Evolutionary conservation across 2,329 filamentous ascomycete species (phyloP).

Genomic region (Diplodia scrobiculata): DNA sequence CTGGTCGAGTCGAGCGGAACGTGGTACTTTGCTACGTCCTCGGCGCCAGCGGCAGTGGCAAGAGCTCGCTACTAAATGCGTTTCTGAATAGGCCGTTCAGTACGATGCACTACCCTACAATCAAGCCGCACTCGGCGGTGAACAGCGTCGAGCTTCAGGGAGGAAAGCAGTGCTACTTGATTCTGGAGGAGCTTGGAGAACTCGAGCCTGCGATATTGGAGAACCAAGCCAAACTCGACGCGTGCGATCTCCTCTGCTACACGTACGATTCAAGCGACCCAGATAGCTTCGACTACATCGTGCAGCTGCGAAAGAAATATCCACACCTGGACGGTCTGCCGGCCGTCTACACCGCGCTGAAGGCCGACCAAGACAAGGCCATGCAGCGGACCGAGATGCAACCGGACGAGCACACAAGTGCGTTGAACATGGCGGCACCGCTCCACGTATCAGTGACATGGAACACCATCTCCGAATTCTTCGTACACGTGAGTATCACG

Average conservation of each 20-base stretch:
- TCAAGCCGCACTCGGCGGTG: constrained; percentile 88
- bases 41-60: constrained; percentile 81
- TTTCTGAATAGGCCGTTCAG: constrained; percentile 89
- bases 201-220: constrained; percentile 93
- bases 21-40: constrained; percentile 93
- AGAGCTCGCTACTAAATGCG: constrained; percentile 85
- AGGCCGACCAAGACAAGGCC: constrained; percentile 93
- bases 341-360: constrained; percentile 87
- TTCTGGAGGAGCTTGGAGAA: constrained; percentile 91
- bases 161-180: constrained; percentile 95
- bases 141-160: constrained; percentile 96
- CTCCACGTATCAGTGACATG: constrained; percentile 94
- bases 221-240: constrained; percentile 84
- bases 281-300: constrained; percentile 91
- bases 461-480: constrained; percentile 90
- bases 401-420: constrained; percentile 85
- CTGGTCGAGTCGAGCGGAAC: constrained; percentile 86
- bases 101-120: constrained; percentile 83
- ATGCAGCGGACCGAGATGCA: constrained; percentile 88
- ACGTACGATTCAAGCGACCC: constrained; percentile 96
- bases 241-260: constrained; percentile 92
- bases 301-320: constrained; percentile 74
- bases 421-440: constrained; percentile 83
- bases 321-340: constrained; percentile 86
- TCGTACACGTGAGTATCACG: constrained; percentile 62